Conservation (phyloP, 2,329 filamentous ascomycete species). For the Ilyonectria sp. region DNA sequence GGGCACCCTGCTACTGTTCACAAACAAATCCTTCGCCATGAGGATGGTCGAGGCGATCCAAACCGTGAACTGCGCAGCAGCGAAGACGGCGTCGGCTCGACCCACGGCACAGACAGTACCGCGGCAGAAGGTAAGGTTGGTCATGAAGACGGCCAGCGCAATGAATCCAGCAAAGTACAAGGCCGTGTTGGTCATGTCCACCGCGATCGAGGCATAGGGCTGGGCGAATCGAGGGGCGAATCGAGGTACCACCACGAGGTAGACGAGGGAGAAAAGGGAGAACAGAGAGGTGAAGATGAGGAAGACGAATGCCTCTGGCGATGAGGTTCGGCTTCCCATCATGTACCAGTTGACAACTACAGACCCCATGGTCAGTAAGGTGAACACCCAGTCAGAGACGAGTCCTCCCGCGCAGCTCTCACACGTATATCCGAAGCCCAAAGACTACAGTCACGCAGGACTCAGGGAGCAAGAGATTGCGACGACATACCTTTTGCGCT, state of each 20-base stretch:
- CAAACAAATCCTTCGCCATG: constrained; percentile 63
- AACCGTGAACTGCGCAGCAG: constrained; percentile 66
- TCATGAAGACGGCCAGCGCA: constrained; percentile 70
- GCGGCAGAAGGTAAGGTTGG: constrained; percentile 69
- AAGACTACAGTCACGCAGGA: background rate
- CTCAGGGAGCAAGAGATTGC: constrained; percentile 3
- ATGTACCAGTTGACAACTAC: constrained; percentile 74
- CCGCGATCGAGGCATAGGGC: constrained; percentile 62
- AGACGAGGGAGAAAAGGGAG: constrained; percentile 68
- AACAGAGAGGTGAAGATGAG: constrained; percentile 69
- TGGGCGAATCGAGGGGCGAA: constrained; percentile 62
- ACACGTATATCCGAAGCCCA: background rate
- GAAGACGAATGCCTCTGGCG: constrained; percentile 72
- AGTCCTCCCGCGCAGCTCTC: background rate
- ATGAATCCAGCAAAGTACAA: constrained; percentile 75
- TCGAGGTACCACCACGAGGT: constrained; percentile 66
- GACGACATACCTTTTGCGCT: constrained; percentile 43
- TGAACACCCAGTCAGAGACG: background rate
- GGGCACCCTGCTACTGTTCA: constrained; percentile 54
- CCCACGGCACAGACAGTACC: constrained; percentile 71
- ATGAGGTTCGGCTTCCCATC: constrained; percentile 65
- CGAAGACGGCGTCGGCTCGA: constrained; percentile 68
- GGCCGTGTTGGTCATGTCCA: constrained; percentile 67
- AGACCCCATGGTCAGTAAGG: background rate
- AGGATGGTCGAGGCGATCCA: constrained; percentile 67